Evolutionary conservation across 2,329 filamentous ascomycete genomes (phyloP).

Genomic region (Cryphonectria carpinicola): DNA sequence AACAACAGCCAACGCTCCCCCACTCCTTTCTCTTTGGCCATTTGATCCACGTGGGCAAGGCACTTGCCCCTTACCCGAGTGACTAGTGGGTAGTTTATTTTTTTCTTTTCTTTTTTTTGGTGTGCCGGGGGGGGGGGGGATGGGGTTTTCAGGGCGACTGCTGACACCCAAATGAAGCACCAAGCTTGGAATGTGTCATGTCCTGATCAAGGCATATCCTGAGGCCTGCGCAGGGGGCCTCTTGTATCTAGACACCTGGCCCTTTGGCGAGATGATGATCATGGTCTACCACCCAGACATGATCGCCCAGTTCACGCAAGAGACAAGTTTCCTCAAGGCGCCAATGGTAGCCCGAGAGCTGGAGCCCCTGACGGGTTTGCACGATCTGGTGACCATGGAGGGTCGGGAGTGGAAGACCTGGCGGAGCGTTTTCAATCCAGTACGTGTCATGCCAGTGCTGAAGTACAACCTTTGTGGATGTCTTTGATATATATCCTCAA

Average conservation of each 20-base stretch:
- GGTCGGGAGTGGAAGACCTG: constrained; percentile 23
- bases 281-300: constrained; percentile 44
- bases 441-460: background rate
- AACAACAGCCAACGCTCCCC: constrained; percentile 38
- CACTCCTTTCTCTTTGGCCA: constrained; percentile 42
- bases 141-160: background rate
- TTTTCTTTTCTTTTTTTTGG: too few relatives aligned
- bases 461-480: background rate
- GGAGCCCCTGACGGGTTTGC: constrained; percentile 11
- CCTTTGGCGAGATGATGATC: constrained; percentile 40
- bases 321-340: constrained; percentile 28
- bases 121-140: background rate
- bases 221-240: constrained; percentile 36
- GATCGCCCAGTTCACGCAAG: constrained; percentile 43
- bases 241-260: constrained; percentile 45
- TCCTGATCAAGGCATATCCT: constrained; percentile 34
- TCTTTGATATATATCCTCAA: background rate
- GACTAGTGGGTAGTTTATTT: background rate
- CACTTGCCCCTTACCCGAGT: constrained; percentile 6
- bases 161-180: background rate
- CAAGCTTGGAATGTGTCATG: background rate
- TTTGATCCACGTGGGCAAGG: constrained; percentile 6
- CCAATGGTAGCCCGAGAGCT: background rate
- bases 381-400: constrained; percentile 18
- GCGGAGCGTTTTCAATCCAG: constrained; percentile 24